Percentiles rank a stretch among this genome's conserved stretches.
Evolutionary conservation across 495 filamentous ascomycete species (phyloP).

Genomic region (Venustampulla echinocandica): DNA sequence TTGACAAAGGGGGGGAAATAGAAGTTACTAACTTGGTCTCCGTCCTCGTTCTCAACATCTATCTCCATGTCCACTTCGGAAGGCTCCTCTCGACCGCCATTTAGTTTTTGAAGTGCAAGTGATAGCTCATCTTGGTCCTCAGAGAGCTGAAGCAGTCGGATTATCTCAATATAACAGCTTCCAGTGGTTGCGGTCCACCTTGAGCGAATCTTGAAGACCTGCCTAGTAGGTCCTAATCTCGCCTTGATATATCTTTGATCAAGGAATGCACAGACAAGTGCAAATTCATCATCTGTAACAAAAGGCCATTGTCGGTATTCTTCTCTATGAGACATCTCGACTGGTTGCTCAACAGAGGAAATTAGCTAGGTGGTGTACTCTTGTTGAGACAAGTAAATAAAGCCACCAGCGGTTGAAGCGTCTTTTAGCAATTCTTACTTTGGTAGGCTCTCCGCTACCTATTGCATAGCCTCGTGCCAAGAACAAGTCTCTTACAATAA

Average conservation of each 20-base stretch:
- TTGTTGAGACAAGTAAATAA: too few species aligned
- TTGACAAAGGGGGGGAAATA: too few species aligned
- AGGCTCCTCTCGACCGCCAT: slow-evolving; percentile 18
- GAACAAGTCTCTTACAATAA: too few species aligned
- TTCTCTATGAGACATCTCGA: slow-evolving; percentile 15
- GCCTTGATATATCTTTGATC: slow-evolving; percentile 44
- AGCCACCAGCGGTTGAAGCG: too few species aligned
- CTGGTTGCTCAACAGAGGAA: background rate
- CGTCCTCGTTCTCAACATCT: slow-evolving; percentile 37
- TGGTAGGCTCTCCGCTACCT: too few species aligned
- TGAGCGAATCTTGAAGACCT: slow-evolving; percentile 25
- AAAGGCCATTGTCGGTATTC: slow-evolving; percentile 41
- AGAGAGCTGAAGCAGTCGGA: slow-evolving; percentile 33
- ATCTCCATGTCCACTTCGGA: slow-evolving; percentile 18
- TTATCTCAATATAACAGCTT: slow-evolving; percentile 39
- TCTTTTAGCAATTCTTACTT: too few species aligned
- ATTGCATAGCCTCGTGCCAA: too few species aligned
- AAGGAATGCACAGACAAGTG: slow-evolving; percentile 49
- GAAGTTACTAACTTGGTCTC: slow-evolving; percentile 31
- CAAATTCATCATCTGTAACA: slow-evolving; percentile 50
- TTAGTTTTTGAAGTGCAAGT: slow-evolving; percentile 30
- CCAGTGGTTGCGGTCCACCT: slow-evolving; percentile 15
- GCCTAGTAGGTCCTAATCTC: slow-evolving; percentile 37
- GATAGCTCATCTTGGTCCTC: slow-evolving; percentile 35
- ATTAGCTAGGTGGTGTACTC: too few species aligned